Evolutionary conservation across 108 stramenopile species (phyloP), one percentile per base, ranked within the genome.

Genomic region (Skeletonema costatum): DNA sequence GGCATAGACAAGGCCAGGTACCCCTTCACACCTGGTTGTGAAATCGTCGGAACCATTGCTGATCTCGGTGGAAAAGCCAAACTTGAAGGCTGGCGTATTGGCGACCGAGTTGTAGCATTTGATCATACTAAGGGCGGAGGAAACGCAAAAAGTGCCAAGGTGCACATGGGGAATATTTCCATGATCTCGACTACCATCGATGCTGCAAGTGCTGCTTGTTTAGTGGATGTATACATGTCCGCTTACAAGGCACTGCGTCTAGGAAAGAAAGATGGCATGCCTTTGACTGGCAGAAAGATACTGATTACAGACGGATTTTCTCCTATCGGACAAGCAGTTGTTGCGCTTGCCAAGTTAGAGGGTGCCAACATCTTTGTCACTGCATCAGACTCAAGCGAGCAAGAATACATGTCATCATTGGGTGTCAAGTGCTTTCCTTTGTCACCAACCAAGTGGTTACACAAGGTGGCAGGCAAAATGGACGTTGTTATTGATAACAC

Each of bases 231-330:
- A 2, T 93, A 90, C 73, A 76, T 90, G 63, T 59, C 86, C 13
- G 92, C 92, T 5, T 90, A 88, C 68, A 89, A 93, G 76, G 78
- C 83, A 1, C 61, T 90, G 30, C 83, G 86, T 35, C 21, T 84
- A 7, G 85, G 81, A 44, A 82, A 85, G 38, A 75, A 67, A 50
- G 51, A 81, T 38, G 68, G 60, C 2, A 41, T 66, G 7, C 85
- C 86, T 6, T 68, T 93, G 46, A 62, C 72, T 38, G 88, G 85
- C 36, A 80, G 82, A 58, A 78, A 81, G 35, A 84, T 93, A n/a
- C 31, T 93, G 46, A 64, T 93, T 21, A 64, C 87, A 32, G 88
- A 87, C 56, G 92, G 86, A 7, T 77, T 76, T 19, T 76, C 87
- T 10, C 66, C 72, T 30, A 53, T 88, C 13, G 86, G 89, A 29